Percentiles rank a stretch among this genome's conserved stretches.
Conservation (phyloP, 345 rosid genomes). For the Syzygium aromaticum region DNA sequence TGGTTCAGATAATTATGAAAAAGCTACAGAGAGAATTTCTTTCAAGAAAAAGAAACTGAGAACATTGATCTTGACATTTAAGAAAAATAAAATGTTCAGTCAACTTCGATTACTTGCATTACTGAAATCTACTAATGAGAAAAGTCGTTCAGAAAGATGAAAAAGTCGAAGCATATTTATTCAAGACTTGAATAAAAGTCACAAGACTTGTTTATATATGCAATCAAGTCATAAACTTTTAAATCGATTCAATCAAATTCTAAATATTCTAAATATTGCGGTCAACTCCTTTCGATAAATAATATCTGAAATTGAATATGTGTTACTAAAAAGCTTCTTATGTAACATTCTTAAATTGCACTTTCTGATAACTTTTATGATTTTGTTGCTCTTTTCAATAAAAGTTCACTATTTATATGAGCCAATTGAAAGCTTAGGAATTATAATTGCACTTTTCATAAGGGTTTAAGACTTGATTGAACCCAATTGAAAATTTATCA, state of each 20-base stretch:
- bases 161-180: neutral
- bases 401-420: neutral
- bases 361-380: neutral
- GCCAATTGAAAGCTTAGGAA: neutral
- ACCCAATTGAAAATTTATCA: neutral
- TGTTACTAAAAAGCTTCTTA: neutral
- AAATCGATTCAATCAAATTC: neutral
- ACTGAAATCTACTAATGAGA: neutral
- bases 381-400: neutral
- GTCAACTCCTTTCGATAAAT: neutral
- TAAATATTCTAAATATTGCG: neutral
- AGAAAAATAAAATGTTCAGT: neutral
- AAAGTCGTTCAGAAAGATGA: neutral
- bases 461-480: neutral
- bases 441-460: neutral
- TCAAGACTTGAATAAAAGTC: neutral
- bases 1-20: neutral
- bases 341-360: neutral
- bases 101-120: neutral
- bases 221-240: neutral
- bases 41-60: neutral
- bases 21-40: neutral
- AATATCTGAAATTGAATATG: neutral
- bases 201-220: neutral
- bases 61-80: neutral